Evolutionary conservation across 805 yeast genomes (phyloP), one percentile per base, ranked within the genome.

Genomic region (Schwanniomyces occidentalis): DNA sequence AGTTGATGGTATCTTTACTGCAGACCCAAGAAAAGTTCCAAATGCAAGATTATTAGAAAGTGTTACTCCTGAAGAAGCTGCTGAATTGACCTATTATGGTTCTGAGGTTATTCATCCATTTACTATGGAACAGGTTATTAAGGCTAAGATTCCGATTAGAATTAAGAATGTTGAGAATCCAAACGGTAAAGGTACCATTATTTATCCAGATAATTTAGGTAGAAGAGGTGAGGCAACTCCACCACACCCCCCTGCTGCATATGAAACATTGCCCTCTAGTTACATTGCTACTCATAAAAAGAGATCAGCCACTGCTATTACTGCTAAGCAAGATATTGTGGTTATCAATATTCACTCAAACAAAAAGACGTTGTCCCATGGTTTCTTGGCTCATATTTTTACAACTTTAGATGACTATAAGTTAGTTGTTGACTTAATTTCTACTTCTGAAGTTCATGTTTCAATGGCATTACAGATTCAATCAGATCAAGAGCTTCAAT

Each of bases 71-170:
- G 98, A 93, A 56, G 99, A 93, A 67, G 99, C 99, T 4, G 93
- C 98, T 0, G 99, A 93, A 67, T 76, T 93, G 60, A 93, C 99
- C 1, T 93, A 93, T 63, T 93, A 93, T 56, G 99, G 99, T 28
- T 83, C 95, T 2, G 99, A 93, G 65, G 99, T 93, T 46, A 93
- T 93, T 50, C 99, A 93, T 56, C 99, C 99, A 3, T 90, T 93
- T 71, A 93, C 99, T 15, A 93, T 93, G 99, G 98, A 91, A 66
- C 99, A 93, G 68, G 99, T 91, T 38, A 93, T 93, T 51, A 80
- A 82, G 49, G 97, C 97, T 16, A 86, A 83, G 56, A 93, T 93
- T 56, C 99, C 99, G 30, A 93, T 93, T 58, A 79, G 97, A 56
- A 93, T 93, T 53, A 93, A 93, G 63, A 93, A 93, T 61, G 99